Conservation (phyloP, 1,284 basidiomycete genomes). For the Cutaneotrichosporon spelunceum region DNA sequence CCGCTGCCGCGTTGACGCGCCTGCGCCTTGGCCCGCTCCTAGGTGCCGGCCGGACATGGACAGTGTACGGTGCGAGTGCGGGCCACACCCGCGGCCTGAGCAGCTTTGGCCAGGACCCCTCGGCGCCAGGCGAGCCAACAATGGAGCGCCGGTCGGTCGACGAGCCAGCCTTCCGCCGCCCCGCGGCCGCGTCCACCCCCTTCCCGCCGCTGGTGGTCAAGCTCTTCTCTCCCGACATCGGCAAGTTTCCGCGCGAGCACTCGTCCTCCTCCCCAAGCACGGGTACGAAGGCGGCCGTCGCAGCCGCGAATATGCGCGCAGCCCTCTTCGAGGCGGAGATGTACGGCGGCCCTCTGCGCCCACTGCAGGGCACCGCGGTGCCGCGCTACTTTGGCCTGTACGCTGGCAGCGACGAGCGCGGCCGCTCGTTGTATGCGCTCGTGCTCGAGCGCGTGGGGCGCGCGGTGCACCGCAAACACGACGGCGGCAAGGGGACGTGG, state of each 20-base stretch:
- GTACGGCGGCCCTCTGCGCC: slow-evolving; percentile 1
- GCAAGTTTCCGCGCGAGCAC: neutral
- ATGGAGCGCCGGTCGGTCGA: neutral
- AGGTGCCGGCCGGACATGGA: slow-evolving; percentile 3
- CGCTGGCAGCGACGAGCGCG: neutral
- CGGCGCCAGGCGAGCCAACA: neutral
- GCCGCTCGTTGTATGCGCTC: slow-evolving; percentile 4
- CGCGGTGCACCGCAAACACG: neutral
- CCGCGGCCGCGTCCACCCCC: neutral
- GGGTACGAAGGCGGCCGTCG: neutral
- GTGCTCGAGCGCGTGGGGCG: slow-evolving; percentile 7
- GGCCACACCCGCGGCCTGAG: neutral
- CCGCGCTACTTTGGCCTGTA: slow-evolving; percentile 6
- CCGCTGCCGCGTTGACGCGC: neutral
- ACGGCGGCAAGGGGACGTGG: slow-evolving; percentile 4
- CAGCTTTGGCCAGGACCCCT: neutral
- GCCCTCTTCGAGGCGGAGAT: slow-evolving; percentile 6
- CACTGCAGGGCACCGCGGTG: slow-evolving; percentile 6
- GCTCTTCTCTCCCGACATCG: slow-evolving; percentile 10
- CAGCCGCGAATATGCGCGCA: slow-evolving; percentile 2
- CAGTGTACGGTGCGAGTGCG: slow-evolving; percentile 3
- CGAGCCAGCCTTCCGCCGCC: neutral
- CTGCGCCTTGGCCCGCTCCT: slow-evolving; percentile 1
- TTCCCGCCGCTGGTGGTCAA: slow-evolving; percentile 5
- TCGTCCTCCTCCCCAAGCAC: neutral